Evolutionary conservation across 805 yeast species (phyloP).

Genomic region (Blastobotrys parvus): DNA sequence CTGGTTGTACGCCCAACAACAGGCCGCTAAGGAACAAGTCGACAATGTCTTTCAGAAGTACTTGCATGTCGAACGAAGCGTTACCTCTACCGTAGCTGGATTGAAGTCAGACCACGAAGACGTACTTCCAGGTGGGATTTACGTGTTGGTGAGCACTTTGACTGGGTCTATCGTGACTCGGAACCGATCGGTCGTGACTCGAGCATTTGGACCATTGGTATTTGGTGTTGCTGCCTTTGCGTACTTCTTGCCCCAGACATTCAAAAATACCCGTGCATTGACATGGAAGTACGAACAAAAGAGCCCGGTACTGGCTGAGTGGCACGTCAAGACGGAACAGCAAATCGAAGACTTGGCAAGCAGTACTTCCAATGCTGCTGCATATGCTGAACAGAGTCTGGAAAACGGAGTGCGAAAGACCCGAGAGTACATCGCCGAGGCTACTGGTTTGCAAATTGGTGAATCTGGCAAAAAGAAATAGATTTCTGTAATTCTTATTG

Average conservation of each 20-base stretch:
- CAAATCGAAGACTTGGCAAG: constrained; percentile 39
- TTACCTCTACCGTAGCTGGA: constrained; percentile 52
- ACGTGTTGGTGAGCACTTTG: constrained; percentile 58
- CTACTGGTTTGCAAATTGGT: constrained; percentile 63
- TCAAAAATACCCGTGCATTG: constrained; percentile 47
- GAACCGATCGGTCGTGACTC: constrained; percentile 48
- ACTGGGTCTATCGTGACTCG: constrained; percentile 70
- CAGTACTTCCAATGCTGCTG: constrained; percentile 37
- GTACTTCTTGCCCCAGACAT: constrained; percentile 67
- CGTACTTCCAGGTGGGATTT: constrained; percentile 61
- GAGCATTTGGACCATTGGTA: constrained; percentile 47
- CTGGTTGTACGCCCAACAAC: constrained; percentile 28
- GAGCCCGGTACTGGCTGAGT: constrained; percentile 55
- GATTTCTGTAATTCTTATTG: too few relatives aligned
- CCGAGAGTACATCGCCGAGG: constrained; percentile 39
- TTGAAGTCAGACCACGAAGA: constrained; percentile 62
- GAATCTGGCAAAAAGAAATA: constrained; percentile 39
- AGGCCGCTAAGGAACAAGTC: constrained; percentile 32
- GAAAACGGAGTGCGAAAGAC: constrained; percentile 33
- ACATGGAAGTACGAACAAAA: constrained; percentile 54
- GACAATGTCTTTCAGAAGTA: constrained; percentile 43
- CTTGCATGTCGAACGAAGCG: constrained; percentile 52
- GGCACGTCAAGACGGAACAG: constrained; percentile 44
- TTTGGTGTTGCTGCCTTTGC: constrained; percentile 60
- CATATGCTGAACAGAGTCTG: constrained; percentile 32